Evolutionary conservation across 805 yeast genomes (phyloP).

Genomic region (Lipomyces yamanashiensis): DNA sequence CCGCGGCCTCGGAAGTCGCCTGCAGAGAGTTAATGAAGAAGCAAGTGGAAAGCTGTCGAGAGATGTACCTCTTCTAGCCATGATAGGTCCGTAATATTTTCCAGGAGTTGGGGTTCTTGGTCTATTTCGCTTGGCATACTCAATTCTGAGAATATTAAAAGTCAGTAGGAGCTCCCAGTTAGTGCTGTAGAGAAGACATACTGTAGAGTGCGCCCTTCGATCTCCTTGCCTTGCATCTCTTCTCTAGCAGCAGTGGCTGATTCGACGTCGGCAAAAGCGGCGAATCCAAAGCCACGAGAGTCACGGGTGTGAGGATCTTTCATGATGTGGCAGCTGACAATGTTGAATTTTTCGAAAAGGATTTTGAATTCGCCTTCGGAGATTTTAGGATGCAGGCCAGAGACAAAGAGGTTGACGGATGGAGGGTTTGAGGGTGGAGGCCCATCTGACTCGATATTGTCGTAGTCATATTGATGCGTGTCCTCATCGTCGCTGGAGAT

Average conservation of each 20-base stretch:
- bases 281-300: conserved; percentile 59
- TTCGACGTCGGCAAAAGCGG: conserved; percentile 51
- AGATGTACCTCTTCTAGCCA: conserved; percentile 16
- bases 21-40: neutral
- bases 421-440: neutral
- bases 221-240: conserved; percentile 51
- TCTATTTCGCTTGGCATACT: conserved; percentile 50
- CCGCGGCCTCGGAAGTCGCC: conserved; percentile 28
- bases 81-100: conserved; percentile 43
- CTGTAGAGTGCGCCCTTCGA: conserved; percentile 50
- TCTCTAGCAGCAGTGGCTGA: conserved; percentile 52
- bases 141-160: conserved; percentile 44
- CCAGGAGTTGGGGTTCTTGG: conserved; percentile 49
- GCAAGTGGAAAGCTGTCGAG: neutral
- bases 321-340: conserved; percentile 49
- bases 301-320: conserved; percentile 51
- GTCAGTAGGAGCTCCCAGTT: neutral
- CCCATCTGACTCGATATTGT: neutral
- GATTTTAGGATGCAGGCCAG: conserved; percentile 44
- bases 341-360: conserved; percentile 40
- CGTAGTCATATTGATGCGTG: neutral
- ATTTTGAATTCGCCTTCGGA: conserved; percentile 41
- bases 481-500: neutral
- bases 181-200: conserved; percentile 6
- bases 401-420: conserved; percentile 42